Evolutionary conservation across 208 protist genomes (phyloP).

Genomic region (Borovskyia barvae): DNA sequence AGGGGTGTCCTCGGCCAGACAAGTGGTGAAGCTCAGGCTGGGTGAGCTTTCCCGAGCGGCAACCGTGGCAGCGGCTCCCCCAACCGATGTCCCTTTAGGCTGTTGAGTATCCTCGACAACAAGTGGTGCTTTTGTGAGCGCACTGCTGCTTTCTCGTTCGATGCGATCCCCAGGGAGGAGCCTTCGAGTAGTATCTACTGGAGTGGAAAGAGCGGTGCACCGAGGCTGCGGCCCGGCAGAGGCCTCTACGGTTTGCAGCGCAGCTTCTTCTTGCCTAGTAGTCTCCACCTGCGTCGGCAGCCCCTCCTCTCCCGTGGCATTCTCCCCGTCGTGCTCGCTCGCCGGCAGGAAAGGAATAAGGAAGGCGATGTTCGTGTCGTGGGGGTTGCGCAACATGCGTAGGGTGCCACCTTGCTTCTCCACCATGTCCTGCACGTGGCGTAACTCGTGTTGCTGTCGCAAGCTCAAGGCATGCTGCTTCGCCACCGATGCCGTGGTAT

Average conservation of each 20-base stretch:
- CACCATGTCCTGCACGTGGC: constrained; percentile 51
- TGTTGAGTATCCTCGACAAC: too few relatives aligned
- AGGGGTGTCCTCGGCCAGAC: constrained; percentile 79
- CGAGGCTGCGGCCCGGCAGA: too few relatives aligned
- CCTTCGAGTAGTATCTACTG: too few relatives aligned
- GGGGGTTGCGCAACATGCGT: constrained; percentile 32
- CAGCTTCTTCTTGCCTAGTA: too few relatives aligned
- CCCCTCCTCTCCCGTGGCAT: constrained; percentile 32
- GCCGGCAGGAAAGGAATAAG: constrained; percentile 75
- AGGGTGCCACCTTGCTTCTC: constrained; percentile 83
- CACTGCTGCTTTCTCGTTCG: constrained; percentile 14
- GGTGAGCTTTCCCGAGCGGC: constrained; percentile 25
- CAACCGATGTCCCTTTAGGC: background rate
- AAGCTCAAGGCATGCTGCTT: constrained; percentile 1
- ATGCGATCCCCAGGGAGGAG: constrained; percentile 5
- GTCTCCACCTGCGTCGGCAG: constrained; percentile 11
- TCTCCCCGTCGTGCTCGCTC: constrained; percentile 36
- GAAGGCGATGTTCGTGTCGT: constrained; percentile 60
- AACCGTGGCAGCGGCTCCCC: background rate
- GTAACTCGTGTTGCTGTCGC: constrained; percentile 36
- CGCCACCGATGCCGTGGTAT: background rate
- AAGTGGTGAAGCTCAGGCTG: constrained; percentile 75
- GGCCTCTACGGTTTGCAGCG: too few relatives aligned
- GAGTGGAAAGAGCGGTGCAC: too few relatives aligned
- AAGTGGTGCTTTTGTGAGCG: too few relatives aligned